Evolutionary conservation across 768 basidiomycete genomes (phyloP).

Genomic region (Asterophora lycoperdoides): DNA sequence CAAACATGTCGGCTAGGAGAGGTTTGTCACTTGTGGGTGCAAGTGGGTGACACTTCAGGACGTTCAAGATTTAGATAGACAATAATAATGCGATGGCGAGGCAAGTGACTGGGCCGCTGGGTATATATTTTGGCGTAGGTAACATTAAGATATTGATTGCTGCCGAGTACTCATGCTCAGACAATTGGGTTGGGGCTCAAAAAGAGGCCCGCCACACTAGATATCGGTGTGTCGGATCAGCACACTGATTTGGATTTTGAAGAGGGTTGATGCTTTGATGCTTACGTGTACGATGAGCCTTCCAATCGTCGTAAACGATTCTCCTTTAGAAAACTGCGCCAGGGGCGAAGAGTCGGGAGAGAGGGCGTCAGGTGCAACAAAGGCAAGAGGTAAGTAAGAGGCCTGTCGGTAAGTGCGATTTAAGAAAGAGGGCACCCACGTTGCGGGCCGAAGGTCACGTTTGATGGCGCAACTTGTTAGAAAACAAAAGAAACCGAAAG

Average conservation of each 20-base stretch:
- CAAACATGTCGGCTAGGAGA: too few species aligned
- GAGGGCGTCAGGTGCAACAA: not conserved
- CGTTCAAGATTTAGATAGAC: not conserved
- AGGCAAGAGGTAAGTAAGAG: not conserved
- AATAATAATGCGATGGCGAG: not conserved
- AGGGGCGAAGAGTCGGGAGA: too few species aligned
- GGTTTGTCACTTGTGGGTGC: not conserved
- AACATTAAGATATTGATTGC: not conserved
- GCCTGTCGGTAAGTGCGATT: not conserved
- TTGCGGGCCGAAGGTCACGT: slow-evolving; percentile 5
- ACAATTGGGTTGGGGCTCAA: not conserved
- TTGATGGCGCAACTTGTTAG: not conserved
- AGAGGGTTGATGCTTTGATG: too few species aligned
- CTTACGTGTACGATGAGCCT: too few species aligned
- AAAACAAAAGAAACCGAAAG: slow-evolving; percentile 17
- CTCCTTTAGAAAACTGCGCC: too few species aligned
- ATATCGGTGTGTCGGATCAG: too few species aligned
- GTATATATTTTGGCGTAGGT: not conserved
- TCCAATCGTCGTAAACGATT: too few species aligned
- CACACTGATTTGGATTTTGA: too few species aligned
- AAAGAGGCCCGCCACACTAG: slow-evolving; percentile 1
- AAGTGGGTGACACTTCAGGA: too few species aligned
- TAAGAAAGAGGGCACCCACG: not conserved
- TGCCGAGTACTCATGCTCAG: not conserved
- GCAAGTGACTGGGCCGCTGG: not conserved